Evolutionary conservation across 305 asterid species (phyloP).

Genomic region (Rubia tinctorum): DNA sequence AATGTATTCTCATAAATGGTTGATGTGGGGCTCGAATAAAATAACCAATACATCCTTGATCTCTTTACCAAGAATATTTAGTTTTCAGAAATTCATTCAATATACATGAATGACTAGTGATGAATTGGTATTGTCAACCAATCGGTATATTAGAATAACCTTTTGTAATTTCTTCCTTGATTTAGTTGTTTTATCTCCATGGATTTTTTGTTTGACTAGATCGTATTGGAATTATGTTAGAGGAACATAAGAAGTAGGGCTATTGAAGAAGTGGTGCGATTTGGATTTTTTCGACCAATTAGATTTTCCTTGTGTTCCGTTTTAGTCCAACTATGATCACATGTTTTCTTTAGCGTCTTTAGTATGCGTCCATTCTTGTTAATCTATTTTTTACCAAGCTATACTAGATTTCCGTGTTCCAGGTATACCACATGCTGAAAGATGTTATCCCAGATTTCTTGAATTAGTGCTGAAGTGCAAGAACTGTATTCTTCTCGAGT

Average conservation of each 20-base stretch:
- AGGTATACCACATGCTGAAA: conserved; percentile 77
- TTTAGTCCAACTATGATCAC: background rate
- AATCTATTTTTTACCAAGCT: conserved; percentile 3
- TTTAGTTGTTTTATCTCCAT: background rate
- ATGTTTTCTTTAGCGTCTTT: background rate
- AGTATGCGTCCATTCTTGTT: background rate
- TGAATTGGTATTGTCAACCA: background rate
- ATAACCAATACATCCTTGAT: background rate
- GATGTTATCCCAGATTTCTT: conserved; percentile 45
- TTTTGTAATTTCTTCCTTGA: background rate
- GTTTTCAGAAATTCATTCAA: background rate
- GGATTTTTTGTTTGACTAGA: background rate
- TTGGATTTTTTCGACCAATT: background rate
- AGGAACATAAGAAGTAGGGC: too few relatives aligned
- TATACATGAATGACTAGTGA: background rate
- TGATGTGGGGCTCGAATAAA: background rate
- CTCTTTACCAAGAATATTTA: background rate
- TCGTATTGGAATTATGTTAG: background rate
- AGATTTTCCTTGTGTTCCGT: background rate
- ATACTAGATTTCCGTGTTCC: conserved; percentile 19
- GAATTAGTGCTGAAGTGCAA: conserved; percentile 45
- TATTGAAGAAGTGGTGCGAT: background rate
- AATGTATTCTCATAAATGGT: background rate
- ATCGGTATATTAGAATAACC: background rate
- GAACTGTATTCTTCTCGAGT: conserved; percentile 58